A percentile compares a stretch with the other conserved stretches of the same genome.
These are phyloP conservation scores for Sabuloglossum arenarium DNA, from an alignment of 495 filamentous ascomycete species.

Conservation along the genomic window DNA sequence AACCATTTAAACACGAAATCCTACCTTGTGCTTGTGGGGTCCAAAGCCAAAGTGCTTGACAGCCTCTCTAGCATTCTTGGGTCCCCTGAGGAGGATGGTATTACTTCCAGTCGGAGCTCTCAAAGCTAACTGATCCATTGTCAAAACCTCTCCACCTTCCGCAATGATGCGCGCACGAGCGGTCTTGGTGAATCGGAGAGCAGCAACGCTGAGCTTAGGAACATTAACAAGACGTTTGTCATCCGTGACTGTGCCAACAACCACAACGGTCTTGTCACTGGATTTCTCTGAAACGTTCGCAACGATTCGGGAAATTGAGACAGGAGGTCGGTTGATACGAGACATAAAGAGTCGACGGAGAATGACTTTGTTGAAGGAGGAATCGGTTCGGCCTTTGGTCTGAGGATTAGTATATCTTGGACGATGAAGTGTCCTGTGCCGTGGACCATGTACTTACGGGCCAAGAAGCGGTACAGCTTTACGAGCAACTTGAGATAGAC, in stretches of 20 bases:
- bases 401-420: background rate
- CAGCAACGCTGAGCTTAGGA: slow-evolving; percentile 81
- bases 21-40: slow-evolving; percentile 86
- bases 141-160: slow-evolving; percentile 83
- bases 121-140: slow-evolving; percentile 87
- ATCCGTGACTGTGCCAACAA: slow-evolving; percentile 86
- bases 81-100: slow-evolving; percentile 83
- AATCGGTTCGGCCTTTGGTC: slow-evolving; percentile 77
- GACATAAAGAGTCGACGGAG: slow-evolving; percentile 94
- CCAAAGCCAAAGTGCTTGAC: slow-evolving; percentile 98
- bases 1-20: background rate
- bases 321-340: slow-evolving; percentile 85
- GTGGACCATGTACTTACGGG: slow-evolving; percentile 42
- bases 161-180: slow-evolving; percentile 81
- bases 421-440: slow-evolving; percentile 9
- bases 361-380: slow-evolving; percentile 89
- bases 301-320: slow-evolving; percentile 79
- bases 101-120: slow-evolving; percentile 84
- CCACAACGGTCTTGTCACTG: slow-evolving; percentile 79
- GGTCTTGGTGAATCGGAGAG: slow-evolving; percentile 86
- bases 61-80: slow-evolving; percentile 92
- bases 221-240: slow-evolving; percentile 78
- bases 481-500: slow-evolving; percentile 92
- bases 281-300: no score
- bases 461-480: slow-evolving; percentile 97